Conservation (phyloP, 2,329 filamentous ascomycete genomes). For the Colletotrichum liriopes region DNA sequence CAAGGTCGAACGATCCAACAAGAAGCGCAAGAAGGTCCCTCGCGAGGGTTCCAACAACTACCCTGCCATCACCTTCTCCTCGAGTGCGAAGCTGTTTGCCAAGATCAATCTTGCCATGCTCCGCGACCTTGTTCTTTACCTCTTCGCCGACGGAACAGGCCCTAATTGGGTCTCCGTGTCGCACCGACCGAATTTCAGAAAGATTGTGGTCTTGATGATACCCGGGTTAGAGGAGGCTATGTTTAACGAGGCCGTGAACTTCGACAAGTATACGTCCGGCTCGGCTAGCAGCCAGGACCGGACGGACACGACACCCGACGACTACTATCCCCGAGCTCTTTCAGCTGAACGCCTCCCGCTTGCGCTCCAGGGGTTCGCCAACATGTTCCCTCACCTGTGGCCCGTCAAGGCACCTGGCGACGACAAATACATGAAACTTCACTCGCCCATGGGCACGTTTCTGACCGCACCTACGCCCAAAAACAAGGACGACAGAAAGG, state of each 20-base stretch:
- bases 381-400: slow-evolving; percentile 92
- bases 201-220: slow-evolving; percentile 92
- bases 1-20: slow-evolving; percentile 67
- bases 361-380: slow-evolving; percentile 77
- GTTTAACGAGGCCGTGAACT: slow-evolving; percentile 78
- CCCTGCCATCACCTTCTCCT: slow-evolving; percentile 71
- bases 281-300: slow-evolving; percentile 45
- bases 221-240: slow-evolving; percentile 92
- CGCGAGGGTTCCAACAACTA: slow-evolving; percentile 70
- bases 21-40: slow-evolving; percentile 75
- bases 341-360: slow-evolving; percentile 66
- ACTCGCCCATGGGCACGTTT: slow-evolving; percentile 90
- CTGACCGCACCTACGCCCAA: slow-evolving; percentile 82
- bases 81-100: slow-evolving; percentile 71
- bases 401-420: slow-evolving; percentile 91
- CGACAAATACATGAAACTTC: slow-evolving; percentile 83
- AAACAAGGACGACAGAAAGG: slow-evolving; percentile 69
- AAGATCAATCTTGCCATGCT: slow-evolving; percentile 76
- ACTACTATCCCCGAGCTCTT: slow-evolving; percentile 72
- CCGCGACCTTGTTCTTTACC: slow-evolving; percentile 76
- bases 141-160: slow-evolving; percentile 75
- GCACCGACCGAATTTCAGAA: slow-evolving; percentile 76
- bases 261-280: slow-evolving; percentile 59
- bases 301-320: slow-evolving; percentile 66
- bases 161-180: slow-evolving; percentile 77